Conservation (phyloP, 305 asterid genomes). For the Fraxinus paxiana region DNA sequence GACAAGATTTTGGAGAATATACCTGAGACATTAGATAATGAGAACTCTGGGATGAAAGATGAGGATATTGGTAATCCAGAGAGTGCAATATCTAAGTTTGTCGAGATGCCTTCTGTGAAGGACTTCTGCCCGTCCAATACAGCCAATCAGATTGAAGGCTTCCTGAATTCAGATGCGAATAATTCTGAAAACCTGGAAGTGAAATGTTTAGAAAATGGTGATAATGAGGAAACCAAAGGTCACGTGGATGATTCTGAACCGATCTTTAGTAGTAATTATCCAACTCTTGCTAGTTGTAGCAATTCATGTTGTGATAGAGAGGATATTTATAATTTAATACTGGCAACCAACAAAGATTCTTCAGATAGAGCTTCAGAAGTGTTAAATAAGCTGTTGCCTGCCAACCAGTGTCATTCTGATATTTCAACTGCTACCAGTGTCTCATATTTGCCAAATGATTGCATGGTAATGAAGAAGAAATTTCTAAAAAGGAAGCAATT, state of each 20-base stretch:
- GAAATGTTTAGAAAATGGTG: constrained; percentile 25
- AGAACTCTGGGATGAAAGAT: constrained; percentile 35
- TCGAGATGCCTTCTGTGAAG: constrained; percentile 38
- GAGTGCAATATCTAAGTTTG: constrained; percentile 51
- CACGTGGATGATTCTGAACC: constrained; percentile 29
- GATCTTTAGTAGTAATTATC: constrained; percentile 23
- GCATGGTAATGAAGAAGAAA: constrained; percentile 39
- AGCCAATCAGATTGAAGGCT: constrained; percentile 29
- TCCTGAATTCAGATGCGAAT: constrained; percentile 26
- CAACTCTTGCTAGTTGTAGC: constrained; percentile 21
- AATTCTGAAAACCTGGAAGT: constrained; percentile 31
- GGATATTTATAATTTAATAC: constrained; percentile 40
- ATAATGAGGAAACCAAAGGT: constrained; percentile 29
- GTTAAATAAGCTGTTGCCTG: constrained; percentile 57
- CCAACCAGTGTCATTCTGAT: constrained; percentile 38
- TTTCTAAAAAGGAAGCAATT: constrained; percentile 48
- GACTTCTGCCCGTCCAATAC: constrained; percentile 28
- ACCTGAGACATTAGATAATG: constrained; percentile 29
- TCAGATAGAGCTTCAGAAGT: constrained; percentile 46
- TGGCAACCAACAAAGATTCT: constrained; percentile 56
- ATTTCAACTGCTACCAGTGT: constrained; percentile 30
- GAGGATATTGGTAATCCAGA: constrained; percentile 61
- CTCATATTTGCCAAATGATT: constrained; percentile 31
- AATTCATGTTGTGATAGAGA: constrained; percentile 24
- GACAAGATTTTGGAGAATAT: constrained; percentile 30